Base-by-base conservation (phyloP, 108 stramenopile species). In the Pseudonitzschia multiseries region DNA sequence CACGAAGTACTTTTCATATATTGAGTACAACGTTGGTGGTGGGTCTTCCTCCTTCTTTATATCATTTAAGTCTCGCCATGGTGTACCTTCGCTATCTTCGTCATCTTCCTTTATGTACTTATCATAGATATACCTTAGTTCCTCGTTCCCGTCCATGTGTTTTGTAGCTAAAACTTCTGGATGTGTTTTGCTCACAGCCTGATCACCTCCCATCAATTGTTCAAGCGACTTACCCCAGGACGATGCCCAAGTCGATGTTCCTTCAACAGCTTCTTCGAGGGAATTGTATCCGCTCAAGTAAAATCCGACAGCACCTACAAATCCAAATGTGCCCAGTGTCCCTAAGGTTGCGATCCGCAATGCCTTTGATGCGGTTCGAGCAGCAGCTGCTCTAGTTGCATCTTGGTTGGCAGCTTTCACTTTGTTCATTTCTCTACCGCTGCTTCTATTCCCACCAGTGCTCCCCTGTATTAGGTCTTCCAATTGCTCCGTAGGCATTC, bases 101-200 rank as follows among this genome's bases (percentile, higher is more conserved):
- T 80, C 79, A 65, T 66, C 77, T 51, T 84, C 78, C 27, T 74
- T 73, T 29, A 85, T 71, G 54, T 89, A 86, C 63, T 72, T 84
- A 36, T 82, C 71, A 31, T 76, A 81, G 4, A 87, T 66, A 62
- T 88, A 91, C 6, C 86, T 74, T 68, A 82, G 57, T 57, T 91
- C 90, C 61, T 93, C 86, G 32, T 93, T 85, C 69, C 87, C 87
- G 15, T 87, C 79, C 93, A 93, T 93, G 17, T 77, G 68, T 54
- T 76, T 82, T 17, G 83, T 81, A 18, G 81, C 88, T 12, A 72
- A 48, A 20, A 70, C 67, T 29, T 91, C 88, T 41, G 79, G 78
- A 77, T 82, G 75, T 1, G 78, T 68, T 51, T 73, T 62, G 20
- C 68, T 78, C 24, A 36, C 54, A 44, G 15, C 33, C 43, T 44